Percentiles rank a stretch among this genome's conserved stretches.
Evolutionary conservation across 1,284 basidiomycete species (phyloP).

Genomic region (Ustilago cynodontis): DNA sequence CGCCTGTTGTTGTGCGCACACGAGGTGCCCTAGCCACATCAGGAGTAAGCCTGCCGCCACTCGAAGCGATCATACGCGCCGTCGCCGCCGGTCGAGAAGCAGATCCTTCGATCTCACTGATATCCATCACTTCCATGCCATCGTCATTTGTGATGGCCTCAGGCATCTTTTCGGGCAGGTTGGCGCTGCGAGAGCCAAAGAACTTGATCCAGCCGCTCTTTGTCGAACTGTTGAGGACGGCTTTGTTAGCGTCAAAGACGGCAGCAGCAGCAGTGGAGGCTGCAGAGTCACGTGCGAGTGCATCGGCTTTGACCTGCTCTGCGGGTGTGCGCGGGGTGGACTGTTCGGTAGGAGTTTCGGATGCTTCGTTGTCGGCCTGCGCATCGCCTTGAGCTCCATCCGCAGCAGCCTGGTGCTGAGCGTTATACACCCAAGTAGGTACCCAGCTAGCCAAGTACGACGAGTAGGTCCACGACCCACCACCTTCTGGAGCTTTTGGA

Average conservation of each 20-base stretch:
- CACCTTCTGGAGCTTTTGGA: slow-evolving; percentile 14
- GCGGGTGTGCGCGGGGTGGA: slow-evolving; percentile 51
- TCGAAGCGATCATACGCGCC: slow-evolving; percentile 11
- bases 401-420: slow-evolving; percentile 31
- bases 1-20: slow-evolving; percentile 14
- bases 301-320: slow-evolving; percentile 65
- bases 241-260: slow-evolving; percentile 46
- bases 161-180: slow-evolving; percentile 22
- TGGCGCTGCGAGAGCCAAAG: slow-evolving; percentile 56
- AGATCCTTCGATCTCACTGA: slow-evolving; percentile 40
- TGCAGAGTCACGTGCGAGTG: slow-evolving; percentile 48
- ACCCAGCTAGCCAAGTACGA: slow-evolving; percentile 58
- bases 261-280: slow-evolving; percentile 9
- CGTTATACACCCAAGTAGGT: slow-evolving; percentile 50
- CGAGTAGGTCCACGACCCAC: slow-evolving; percentile 51
- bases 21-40: slow-evolving; percentile 20
- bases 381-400: not conserved
- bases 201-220: slow-evolving; percentile 60
- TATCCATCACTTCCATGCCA: slow-evolving; percentile 65
- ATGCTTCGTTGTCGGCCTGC: not conserved
- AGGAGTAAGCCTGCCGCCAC: slow-evolving; percentile 16
- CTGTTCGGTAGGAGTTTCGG: not conserved
- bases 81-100: slow-evolving; percentile 1
- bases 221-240: slow-evolving; percentile 58
- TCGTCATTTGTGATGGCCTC: slow-evolving; percentile 34